Evolutionary conservation across 257 asterid species (phyloP).

Genomic region (Linaria vulgaris): DNA sequence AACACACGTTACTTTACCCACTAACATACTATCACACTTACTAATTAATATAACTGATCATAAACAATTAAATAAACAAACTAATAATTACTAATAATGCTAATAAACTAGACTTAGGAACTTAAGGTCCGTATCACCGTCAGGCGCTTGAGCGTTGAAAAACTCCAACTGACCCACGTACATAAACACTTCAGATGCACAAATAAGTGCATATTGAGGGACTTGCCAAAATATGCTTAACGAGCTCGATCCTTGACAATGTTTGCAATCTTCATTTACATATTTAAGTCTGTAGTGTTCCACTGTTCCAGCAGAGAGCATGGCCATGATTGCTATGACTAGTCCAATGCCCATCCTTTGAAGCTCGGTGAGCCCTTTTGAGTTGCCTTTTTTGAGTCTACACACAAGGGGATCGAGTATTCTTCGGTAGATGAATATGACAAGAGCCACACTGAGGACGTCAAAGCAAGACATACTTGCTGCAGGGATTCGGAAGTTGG

Average conservation of each 20-base stretch:
- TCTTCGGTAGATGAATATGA: constrained; percentile 78
- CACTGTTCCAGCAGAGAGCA: constrained; percentile 79
- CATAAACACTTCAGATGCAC: constrained; percentile 94
- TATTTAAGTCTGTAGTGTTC: constrained; percentile 73
- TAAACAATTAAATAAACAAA: no score
- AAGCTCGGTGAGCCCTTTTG: constrained; percentile 67
- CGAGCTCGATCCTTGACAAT: constrained; percentile 81
- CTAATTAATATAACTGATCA: no score
- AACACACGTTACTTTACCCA: no score
- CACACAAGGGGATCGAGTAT: constrained; percentile 57
- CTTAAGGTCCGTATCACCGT: no score
- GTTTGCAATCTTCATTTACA: constrained; percentile 52
- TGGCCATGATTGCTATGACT: constrained; percentile 67
- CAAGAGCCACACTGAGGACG: constrained; percentile 73
- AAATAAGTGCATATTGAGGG: constrained; percentile 83
- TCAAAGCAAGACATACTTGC: constrained; percentile 97
- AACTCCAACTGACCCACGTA: constrained; percentile 90
- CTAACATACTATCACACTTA: no score
- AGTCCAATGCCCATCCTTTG: constrained; percentile 97
- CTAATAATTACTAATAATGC: no score
- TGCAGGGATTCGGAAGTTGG: constrained; percentile 76
- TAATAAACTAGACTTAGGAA: no score
- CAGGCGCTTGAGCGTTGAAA: constrained; percentile 85
- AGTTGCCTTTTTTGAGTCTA: constrained; percentile 34
- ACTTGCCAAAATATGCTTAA: constrained; percentile 92